Evolutionary conservation across 768 basidiomycete genomes (phyloP), one percentile per base, ranked within the genome.

Genomic region (Amanita rimosa): DNA sequence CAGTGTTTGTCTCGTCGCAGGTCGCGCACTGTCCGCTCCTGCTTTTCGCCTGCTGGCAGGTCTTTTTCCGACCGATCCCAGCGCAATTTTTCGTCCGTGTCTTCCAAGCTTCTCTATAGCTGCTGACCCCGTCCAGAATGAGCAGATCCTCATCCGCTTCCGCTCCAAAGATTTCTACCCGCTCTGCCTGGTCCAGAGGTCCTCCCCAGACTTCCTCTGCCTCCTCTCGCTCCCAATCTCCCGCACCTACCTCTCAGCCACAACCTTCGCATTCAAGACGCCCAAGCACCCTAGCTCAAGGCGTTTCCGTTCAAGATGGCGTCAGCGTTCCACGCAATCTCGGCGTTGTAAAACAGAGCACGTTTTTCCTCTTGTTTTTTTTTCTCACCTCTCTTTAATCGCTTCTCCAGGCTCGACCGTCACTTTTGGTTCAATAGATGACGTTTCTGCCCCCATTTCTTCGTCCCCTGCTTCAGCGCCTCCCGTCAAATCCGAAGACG

Each of bases 131-230:
- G 22, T 45, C 6, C 55, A 89, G 86, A 89, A 94, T 94, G 91
- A 94, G 87, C 87, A 92, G 84, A 83, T 79, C 78, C 70, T 81
- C 85, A 57, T 77, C 83, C 66, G 73, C 78, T 66, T 71, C 84
- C 66, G 71, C 70, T 71, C 65, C 77, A 70, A 83, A 83, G 79
- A 82, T 70, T 72, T 75, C 76, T 67, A 65, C 79, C 70, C 79
- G 81, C 75, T 90, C 89, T 68, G 90, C 88, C 74, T 95, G 91
- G 91, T 71, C 85, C 69, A 84, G 69, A 75, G 89, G 90, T 65
- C 90, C 90, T 45, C 89, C 91, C 49, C 75, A 76, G 69, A 74
- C 64, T 55, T 68, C 79, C 51, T 66, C 76, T 57, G 60, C 67
- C 38, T 67, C 83, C 50, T 75, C 83, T 51, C 82, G 86, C 64